These are phyloP conservation scores for Mychonastes homosphaera DNA, from an alignment of 139 green algal genomes.

Conservation along the genomic window DNA sequence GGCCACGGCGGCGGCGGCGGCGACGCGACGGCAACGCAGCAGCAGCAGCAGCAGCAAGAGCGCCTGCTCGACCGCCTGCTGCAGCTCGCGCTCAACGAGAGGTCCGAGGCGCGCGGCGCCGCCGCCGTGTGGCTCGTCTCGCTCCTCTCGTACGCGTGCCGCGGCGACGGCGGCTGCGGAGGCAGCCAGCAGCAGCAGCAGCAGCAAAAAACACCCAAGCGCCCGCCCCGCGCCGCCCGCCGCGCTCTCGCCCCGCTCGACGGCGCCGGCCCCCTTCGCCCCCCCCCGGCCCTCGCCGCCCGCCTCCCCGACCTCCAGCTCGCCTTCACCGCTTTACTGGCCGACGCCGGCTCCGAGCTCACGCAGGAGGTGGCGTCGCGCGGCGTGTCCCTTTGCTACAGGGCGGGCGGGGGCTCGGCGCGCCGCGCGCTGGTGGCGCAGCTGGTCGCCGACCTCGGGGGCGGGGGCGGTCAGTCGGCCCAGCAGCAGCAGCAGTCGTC, in stretches of 20 bases:
- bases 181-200: too few relatives aligned
- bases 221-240: too few relatives aligned
- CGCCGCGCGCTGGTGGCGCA: slow-evolving; percentile 51
- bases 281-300: slow-evolving; percentile 31
- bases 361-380: slow-evolving; percentile 68
- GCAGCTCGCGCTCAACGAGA: slow-evolving; percentile 7
- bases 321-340: slow-evolving; percentile 61
- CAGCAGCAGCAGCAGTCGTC: slow-evolving; percentile 1
- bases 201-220: too few relatives aligned
- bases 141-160: slow-evolving; percentile 61
- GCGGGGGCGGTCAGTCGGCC: slow-evolving; percentile 1
- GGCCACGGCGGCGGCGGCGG: too few relatives aligned
- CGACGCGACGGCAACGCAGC: not conserved
- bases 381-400: slow-evolving; percentile 71
- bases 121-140: slow-evolving; percentile 67
- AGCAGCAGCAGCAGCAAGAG: not conserved
- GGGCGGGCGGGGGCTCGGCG: slow-evolving; percentile 39
- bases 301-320: slow-evolving; percentile 52
- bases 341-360: slow-evolving; percentile 69
- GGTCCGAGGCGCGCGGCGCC: slow-evolving; percentile 21
- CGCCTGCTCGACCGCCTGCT: not conserved
- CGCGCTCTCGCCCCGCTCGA: too few relatives aligned
- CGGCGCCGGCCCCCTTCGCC: too few relatives aligned
- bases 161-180: too few relatives aligned
- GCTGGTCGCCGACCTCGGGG: slow-evolving; percentile 39